phyloP scores from a whole-genome alignment of 805 yeast species.

The Myxozyma geophila region DNA sequence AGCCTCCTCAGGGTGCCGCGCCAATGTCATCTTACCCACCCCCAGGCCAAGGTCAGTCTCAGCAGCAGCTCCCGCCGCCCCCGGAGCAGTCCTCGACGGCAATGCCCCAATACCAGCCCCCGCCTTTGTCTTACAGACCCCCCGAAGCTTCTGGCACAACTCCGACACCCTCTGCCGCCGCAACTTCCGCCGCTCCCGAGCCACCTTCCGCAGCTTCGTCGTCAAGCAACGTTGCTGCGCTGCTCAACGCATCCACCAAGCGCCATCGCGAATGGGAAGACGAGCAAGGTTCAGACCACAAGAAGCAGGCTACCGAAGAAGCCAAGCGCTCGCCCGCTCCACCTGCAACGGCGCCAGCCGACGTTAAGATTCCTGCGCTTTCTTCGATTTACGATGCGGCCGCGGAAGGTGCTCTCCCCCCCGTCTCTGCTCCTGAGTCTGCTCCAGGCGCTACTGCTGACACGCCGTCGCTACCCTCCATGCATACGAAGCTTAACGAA shows the following conservation, averaged over 20 bases:
- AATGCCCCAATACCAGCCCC: constrained; percentile 38
- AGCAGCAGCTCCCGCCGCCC: constrained; percentile 44
- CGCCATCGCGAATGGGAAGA: constrained; percentile 36
- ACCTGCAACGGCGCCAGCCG: constrained; percentile 4
- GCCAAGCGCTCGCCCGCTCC: constrained; percentile 12
- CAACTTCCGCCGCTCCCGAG: background rate
- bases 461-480: constrained; percentile 12
- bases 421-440: constrained; percentile 7
- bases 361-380: constrained; percentile 30
- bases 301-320: constrained; percentile 34
- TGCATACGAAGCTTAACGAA: constrained; percentile 9
- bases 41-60: constrained; percentile 35
- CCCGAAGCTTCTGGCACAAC: background rate
- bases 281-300: constrained; percentile 21
- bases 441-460: constrained; percentile 4
- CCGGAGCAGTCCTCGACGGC: constrained; percentile 33
- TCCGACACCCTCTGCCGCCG: constrained; percentile 12
- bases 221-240: constrained; percentile 8
- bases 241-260: constrained; percentile 21
- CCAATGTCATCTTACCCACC: constrained; percentile 34
- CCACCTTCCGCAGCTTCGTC: constrained; percentile 10
- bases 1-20: constrained; percentile 37
- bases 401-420: constrained; percentile 6
- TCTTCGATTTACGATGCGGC: constrained; percentile 26
- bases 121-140: constrained; percentile 25